Percentiles rank a stretch among this genome's conserved stretches.
Evolutionary conservation across 2,329 filamentous ascomycete species (phyloP).

Genomic region (Xylaria sp.): DNA sequence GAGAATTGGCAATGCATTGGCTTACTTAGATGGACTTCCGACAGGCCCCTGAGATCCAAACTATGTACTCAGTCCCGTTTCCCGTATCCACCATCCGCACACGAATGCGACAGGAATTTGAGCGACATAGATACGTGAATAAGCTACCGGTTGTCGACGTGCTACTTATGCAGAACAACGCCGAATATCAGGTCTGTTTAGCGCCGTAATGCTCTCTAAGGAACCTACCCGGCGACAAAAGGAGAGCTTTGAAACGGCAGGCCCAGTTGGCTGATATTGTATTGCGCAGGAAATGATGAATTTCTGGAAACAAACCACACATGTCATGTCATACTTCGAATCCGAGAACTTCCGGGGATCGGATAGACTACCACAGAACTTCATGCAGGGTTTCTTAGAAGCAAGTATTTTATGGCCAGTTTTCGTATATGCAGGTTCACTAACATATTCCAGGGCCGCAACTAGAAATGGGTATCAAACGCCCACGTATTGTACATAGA

Average conservation of each 20-base stretch:
- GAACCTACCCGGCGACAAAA: neutral
- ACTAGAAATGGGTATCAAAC: constrained; percentile 57
- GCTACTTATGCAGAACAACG: constrained; percentile 87
- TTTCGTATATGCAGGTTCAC: constrained; percentile 15
- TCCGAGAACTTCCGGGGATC: constrained; percentile 81
- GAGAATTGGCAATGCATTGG: constrained; percentile 2
- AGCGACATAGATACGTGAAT: constrained; percentile 92
- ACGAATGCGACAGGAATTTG: constrained; percentile 96
- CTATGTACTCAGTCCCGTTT: constrained; percentile 94
- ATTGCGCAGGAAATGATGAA: constrained; percentile 88
- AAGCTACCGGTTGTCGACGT: constrained; percentile 91
- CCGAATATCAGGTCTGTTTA: constrained; percentile 85
- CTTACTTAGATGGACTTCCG: constrained; percentile 29
- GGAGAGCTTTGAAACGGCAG: neutral
- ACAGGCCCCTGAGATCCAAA: constrained; percentile 96
- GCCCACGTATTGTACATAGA: constrained; percentile 51
- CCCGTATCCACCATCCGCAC: constrained; percentile 89
- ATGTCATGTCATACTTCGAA: constrained; percentile 97
- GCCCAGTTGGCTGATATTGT: constrained; percentile 31
- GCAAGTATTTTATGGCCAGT: constrained; percentile 61
- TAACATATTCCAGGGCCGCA: constrained; percentile 61
- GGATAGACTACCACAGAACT: constrained; percentile 83
- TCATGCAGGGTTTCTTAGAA: constrained; percentile 96
- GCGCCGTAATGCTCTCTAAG: neutral
- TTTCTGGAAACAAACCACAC: constrained; percentile 97